phyloP scores from a whole-genome alignment of 306 rosid genomes.

The Quercus aquifolioides region DNA sequence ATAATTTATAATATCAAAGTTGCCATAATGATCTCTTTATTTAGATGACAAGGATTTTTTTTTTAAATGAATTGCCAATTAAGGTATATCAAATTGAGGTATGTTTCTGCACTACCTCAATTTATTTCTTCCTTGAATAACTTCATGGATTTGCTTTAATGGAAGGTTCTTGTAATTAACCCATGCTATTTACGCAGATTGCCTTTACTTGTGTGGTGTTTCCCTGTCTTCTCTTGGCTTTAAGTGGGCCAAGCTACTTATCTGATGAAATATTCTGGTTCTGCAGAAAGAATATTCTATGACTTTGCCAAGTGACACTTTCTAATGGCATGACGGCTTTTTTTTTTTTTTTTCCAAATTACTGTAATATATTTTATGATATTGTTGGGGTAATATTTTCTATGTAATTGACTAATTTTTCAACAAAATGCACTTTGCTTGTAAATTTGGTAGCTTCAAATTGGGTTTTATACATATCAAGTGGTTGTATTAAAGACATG shows the following conservation, averaged over 20 bases:
- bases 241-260: conserved; percentile 97
- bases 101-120: background rate
- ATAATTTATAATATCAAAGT: background rate
- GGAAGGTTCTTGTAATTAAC: background rate
- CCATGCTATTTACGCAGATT: conserved; percentile 45
- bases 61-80: no score
- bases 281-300: conserved; percentile 59
- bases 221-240: conserved; percentile 90
- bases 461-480: no score
- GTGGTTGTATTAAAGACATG: no score
- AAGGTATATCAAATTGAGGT: no score
- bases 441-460: no score
- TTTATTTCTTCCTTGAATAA: conserved; percentile 8
- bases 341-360: background rate
- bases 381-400: no score
- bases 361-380: background rate
- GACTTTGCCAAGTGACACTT: conserved; percentile 81
- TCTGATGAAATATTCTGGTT: conserved; percentile 52
- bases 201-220: conserved; percentile 85
- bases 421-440: no score
- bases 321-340: conserved; percentile 9
- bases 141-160: background rate
- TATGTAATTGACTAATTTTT: no score
- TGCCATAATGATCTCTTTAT: no score
- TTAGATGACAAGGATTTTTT: no score